Evolutionary conservation across 352 stramenopile species (phyloP).

Genomic region (Chrysophaeum taylorii): DNA sequence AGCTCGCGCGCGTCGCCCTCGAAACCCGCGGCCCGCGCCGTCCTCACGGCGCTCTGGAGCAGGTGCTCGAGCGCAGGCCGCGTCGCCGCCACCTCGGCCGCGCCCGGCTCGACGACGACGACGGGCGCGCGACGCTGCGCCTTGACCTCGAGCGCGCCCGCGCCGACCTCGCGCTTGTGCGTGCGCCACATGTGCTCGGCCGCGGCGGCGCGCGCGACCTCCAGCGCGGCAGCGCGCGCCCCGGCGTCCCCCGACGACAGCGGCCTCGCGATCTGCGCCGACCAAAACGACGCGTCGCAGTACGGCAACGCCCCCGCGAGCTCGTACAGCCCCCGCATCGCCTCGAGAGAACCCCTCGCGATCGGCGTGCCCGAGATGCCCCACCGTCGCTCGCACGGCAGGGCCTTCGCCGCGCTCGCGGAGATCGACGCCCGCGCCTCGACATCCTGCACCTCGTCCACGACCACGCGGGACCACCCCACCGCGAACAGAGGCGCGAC

Average conservation of each 20-base stretch:
- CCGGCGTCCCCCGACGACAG: background rate
- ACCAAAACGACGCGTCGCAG: background rate
- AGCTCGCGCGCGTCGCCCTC: background rate
- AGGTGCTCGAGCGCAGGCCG: background rate
- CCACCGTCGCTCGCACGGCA: background rate
- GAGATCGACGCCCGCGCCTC: background rate
- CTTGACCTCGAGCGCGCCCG: background rate
- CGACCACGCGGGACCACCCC: background rate
- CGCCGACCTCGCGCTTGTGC: too few relatives aligned
- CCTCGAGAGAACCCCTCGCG: background rate
- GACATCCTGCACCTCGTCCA: conserved; percentile 8
- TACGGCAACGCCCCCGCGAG: background rate
- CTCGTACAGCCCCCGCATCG: background rate
- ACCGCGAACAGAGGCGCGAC: background rate
- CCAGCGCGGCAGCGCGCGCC: background rate
- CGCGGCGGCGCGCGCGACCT: background rate
- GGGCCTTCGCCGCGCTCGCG: background rate
- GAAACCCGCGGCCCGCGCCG: background rate
- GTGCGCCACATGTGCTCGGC: background rate
- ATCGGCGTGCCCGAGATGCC: background rate
- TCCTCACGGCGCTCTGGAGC: background rate
- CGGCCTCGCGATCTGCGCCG: background rate
- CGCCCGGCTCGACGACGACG: background rate
- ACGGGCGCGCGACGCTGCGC: background rate
- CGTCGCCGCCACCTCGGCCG: conserved; percentile 4